phyloP scores from a whole-genome alignment of 805 yeast genomes.

The Yamadazyma tumulicola region DNA sequence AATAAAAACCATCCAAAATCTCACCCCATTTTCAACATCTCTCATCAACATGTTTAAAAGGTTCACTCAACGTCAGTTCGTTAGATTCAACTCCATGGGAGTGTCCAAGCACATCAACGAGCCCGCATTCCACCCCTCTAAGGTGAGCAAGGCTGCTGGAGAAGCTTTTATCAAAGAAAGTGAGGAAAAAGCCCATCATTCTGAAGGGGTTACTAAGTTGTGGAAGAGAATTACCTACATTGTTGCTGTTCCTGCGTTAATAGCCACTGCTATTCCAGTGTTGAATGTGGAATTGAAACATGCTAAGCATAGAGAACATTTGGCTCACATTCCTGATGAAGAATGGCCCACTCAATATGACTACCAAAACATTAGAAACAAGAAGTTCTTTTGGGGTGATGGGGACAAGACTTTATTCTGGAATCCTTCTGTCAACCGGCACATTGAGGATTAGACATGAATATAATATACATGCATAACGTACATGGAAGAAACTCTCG shows the following conservation, averaged over 20 bases:
- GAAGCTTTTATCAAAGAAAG: conserved; percentile 59
- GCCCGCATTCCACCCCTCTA: conserved; percentile 32
- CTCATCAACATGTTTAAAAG: conserved; percentile 31
- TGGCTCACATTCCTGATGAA: conserved; percentile 71
- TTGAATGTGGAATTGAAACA: conserved; percentile 81
- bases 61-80: conserved; percentile 33
- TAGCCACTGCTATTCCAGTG: conserved; percentile 75
- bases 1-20: conserved; percentile 11
- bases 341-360: conserved; percentile 92
- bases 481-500: no score
- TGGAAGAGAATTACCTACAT: conserved; percentile 85
- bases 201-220: conserved; percentile 64
- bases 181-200: conserved; percentile 74
- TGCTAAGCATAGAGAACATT: conserved; percentile 83
- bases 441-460: conserved; percentile 44
- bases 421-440: conserved; percentile 91
- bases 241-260: conserved; percentile 80
- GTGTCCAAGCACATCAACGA: conserved; percentile 40
- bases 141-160: conserved; percentile 59
- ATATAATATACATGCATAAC: no score
- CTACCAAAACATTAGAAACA: conserved; percentile 85
- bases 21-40: conserved; percentile 17
- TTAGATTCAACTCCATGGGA: conserved; percentile 36
- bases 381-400: conserved; percentile 97
- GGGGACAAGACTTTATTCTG: conserved; percentile 97